Evolutionary conservation across 2,329 filamentous ascomycete species (phyloP), one percentile per base, ranked within the genome.

Genomic region (Sporothrix euskadiensis): DNA sequence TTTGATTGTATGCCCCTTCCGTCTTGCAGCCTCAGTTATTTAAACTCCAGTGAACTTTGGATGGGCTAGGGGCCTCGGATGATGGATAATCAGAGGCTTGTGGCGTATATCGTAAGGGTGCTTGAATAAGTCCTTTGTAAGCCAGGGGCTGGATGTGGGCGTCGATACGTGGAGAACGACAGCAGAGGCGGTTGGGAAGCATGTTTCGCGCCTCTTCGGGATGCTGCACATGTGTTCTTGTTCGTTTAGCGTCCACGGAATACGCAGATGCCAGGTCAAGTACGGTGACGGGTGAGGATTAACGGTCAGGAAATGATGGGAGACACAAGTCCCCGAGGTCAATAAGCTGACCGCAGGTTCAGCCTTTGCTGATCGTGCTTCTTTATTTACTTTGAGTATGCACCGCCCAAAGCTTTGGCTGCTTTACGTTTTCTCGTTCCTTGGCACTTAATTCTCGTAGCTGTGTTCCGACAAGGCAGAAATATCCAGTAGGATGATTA

Each of bases 91-190:
- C 61, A 66, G n/a, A 66, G n/a, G 39, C 39, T 52, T 68, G 44
- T 35, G 44, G 65, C 44, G 26, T 56, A 10, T 1, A 54, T 35
- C 30, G 32, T 30, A 32, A 39, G 7, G 16, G 54, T 19, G 22
- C 16, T 47, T 71, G 69, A 70, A 71, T 71, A 59, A 71, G n/a
- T 9, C 52, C 54, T 71, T 61, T 59, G 69, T 71, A 59, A 71
- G 69, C 69, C 16, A 14, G 30, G 66, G 10, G 26, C 65, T n/a
- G 44, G 57, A 10, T 32, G 26, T 32, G 26, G 22, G 26, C 26
- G 3, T 41, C 9, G 6, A 30, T 14, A 26, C 6, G 10, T 30
- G 26, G 12, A 57, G 1, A 32, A 32, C 16, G 22, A 54, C 19
- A 54, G n/a, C 52, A n/a, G 3, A 59, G 32, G 30, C 30, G 30